Evolutionary conservation across 2,329 filamentous ascomycete species (phyloP).

Genomic region (Polytolypa hystricis): DNA sequence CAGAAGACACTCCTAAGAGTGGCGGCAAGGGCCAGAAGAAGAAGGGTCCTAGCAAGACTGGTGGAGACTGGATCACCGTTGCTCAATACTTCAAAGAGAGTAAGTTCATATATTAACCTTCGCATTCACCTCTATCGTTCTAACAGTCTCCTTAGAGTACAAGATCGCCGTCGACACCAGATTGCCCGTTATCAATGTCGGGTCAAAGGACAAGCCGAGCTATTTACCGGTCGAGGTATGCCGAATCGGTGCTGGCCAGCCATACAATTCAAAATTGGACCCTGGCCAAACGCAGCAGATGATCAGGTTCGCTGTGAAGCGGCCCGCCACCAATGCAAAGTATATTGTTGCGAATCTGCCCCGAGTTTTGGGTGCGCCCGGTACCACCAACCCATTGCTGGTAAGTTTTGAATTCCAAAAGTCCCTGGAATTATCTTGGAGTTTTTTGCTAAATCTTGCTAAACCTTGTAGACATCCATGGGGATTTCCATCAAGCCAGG

Average conservation of each 20-base stretch:
- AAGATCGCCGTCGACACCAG: constrained; percentile 26
- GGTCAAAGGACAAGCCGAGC: constrained; percentile 43
- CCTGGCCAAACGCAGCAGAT: constrained; percentile 54
- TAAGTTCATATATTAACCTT: constrained; percentile 18
- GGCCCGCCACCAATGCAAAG: constrained; percentile 53
- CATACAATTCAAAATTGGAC: constrained; percentile 48
- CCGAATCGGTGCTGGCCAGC: constrained; percentile 53
- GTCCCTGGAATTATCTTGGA: background rate
- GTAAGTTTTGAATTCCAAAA: constrained; percentile 19
- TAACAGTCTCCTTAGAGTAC: constrained; percentile 24
- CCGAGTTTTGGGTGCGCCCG: constrained; percentile 46
- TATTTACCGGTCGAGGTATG: constrained; percentile 60
- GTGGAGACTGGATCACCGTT: constrained; percentile 38
- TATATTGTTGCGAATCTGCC: constrained; percentile 51
- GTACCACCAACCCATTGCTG: constrained; percentile 32
- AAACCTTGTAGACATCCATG: constrained; percentile 16
- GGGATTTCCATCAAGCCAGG: constrained; percentile 37
- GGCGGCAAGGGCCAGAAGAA: constrained; percentile 24
- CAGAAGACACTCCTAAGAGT: too few species aligned
- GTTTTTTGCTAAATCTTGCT: background rate
- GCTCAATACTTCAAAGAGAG: constrained; percentile 38
- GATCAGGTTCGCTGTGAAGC: constrained; percentile 61
- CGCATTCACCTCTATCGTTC: background rate
- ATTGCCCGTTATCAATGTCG: constrained; percentile 57
- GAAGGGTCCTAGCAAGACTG: constrained; percentile 19